Evolutionary conservation across 164 flowering plant species (phyloP).

Genomic region (Piper longum): DNA sequence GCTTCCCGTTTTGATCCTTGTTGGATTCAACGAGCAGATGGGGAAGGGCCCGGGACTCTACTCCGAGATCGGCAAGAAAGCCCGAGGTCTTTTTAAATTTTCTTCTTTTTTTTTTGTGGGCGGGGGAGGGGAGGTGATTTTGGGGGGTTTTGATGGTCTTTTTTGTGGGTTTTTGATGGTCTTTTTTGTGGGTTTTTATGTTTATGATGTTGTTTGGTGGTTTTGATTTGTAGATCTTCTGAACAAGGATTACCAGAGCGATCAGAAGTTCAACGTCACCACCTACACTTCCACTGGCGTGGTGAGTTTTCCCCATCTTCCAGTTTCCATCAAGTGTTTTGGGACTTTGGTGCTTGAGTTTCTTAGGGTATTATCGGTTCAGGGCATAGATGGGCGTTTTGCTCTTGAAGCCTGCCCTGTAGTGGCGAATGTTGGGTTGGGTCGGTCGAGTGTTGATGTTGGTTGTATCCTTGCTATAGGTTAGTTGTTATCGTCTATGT

Average conservation of each 20-base stretch:
- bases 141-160: neutral
- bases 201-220: neutral
- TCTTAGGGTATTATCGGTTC: conserved; percentile 2
- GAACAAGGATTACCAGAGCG: conserved; percentile 75
- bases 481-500: too few species aligned
- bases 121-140: too few species aligned
- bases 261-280: conserved; percentile 74
- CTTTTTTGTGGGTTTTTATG: neutral
- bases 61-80: conserved; percentile 72
- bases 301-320: conserved; percentile 24
- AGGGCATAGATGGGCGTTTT: conserved; percentile 2
- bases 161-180: neutral
- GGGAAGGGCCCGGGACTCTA: conserved; percentile 84
- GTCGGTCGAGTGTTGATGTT: neutral
- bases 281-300: conserved; percentile 66
- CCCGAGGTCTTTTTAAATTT: conserved; percentile 37
- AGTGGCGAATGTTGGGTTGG: neutral
- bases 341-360: neutral
- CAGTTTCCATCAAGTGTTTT: neutral
- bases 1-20: neutral
- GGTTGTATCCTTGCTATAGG: neutral
- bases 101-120: too few species aligned
- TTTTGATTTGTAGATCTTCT: conserved; percentile 76
- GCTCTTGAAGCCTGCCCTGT: neutral
- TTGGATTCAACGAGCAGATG: conserved; percentile 14